These are phyloP conservation scores for Geosiphon pyriformis DNA, from an alignment of 192 early-diverging fungal genomes.

Conservation along the genomic window DNA sequence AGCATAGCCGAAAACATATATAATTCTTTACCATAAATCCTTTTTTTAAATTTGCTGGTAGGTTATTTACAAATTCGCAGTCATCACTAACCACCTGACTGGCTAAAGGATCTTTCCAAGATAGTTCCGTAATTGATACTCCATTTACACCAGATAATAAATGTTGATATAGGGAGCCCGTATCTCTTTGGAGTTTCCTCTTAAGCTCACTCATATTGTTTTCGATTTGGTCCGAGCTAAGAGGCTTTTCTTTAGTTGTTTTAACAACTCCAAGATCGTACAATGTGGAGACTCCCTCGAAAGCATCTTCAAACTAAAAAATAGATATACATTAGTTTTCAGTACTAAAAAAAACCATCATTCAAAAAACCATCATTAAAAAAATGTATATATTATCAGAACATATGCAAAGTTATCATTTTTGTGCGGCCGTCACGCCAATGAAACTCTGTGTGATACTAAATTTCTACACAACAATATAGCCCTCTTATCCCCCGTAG, in stretches of 20 bases:
- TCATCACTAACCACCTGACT: constrained; percentile 3
- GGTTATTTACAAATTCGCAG: neutral
- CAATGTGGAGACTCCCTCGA: neutral
- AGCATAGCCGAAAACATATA: neutral
- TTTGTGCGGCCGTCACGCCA: constrained; percentile 14
- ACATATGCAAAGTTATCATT: constrained; percentile 17
- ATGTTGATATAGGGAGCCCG: neutral
- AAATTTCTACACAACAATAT: constrained; percentile 11
- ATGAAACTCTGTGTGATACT: constrained; percentile 13
- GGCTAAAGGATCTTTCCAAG: constrained; percentile 8
- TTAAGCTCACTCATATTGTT: constrained; percentile 3
- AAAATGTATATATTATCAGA: constrained; percentile 6
- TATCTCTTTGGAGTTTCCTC: constrained; percentile 7
- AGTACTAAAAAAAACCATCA: neutral
- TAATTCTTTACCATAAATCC: constrained; percentile 10
- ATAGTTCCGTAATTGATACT: constrained; percentile 2
- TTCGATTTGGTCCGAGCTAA: constrained; percentile 13
- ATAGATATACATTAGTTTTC: neutral
- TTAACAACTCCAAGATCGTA: constrained; percentile 4
- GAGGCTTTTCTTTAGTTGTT: constrained; percentile 10
- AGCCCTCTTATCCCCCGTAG: neutral
- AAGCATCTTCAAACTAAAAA: constrained; percentile 5
- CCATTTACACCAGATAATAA: constrained; percentile 8
- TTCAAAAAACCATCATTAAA: neutral
- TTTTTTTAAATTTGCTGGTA: constrained; percentile 9